Base-by-base conservation (phyloP, 2,329 filamentous ascomycete genomes). In the Scytalidium lignicola region DNA sequence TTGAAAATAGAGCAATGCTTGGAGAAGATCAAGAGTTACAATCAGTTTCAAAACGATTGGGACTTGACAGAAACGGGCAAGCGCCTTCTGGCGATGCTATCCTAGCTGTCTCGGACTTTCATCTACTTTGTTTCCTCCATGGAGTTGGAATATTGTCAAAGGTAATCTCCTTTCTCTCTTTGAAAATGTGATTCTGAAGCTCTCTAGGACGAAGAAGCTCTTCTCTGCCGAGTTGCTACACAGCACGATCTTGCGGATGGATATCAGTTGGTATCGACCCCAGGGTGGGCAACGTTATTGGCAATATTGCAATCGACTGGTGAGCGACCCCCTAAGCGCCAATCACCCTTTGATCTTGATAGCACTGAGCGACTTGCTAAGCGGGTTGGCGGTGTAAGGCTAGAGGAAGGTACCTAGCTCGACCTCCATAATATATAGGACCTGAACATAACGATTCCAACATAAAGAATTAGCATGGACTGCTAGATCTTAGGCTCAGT, bases 281-380 rank as follows among this genome's bases (percentile, higher is more conserved):
- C 86, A 65, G 93, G 93, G 64, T 99, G 93, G 93, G 88, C 91
- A 69, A 97, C 90, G 51, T 78, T 99, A 65, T 79, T 92, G 71
- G 86, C 88, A 69, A 95, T 99, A 68, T 81, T 97, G 73, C 83
- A 93, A 83, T 88, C 90, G 82, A 90, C 89, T 80, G 90, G 91
- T 95, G 91, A 96, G 88, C 86, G 86, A 82, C 82, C 86, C 81
- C 85, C 84, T 70, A 95, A 93, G 79, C 87, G 82, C 65, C 70
- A 72, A 71, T 66, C 64, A 39, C 63, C 62, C 17, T 52, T 57
- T 55, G 57, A 58, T 51, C 55, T 53, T 49, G 62, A 62, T 58
- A 50, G 48, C 50, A 62, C 54, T 56, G 63, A 70, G 51, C 67
- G 66, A 47, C 76, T 82, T 75, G 75, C 79, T 81, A 83, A 83